Base-by-base conservation (phyloP, 2,329 filamentous ascomycete genomes). In the Paecilomyces variotii region DNA sequence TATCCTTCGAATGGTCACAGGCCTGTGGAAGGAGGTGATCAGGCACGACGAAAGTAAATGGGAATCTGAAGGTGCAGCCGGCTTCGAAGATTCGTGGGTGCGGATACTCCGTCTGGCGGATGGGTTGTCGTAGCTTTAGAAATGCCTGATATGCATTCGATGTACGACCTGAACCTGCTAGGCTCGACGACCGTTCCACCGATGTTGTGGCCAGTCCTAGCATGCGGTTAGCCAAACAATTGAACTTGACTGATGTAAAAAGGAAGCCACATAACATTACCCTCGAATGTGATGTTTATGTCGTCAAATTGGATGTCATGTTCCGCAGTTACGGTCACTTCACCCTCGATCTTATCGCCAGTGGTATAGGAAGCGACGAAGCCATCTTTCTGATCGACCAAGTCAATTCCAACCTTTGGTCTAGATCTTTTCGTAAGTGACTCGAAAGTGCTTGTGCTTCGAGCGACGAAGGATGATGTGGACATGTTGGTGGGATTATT, bases 11-110 rank as follows among this genome's bases (percentile, higher is more conserved):
- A 70, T 88, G 85, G 19, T 73, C 74, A 72, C 86, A 88, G 53
- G 82, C 72, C 61, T 80, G 79, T 4, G 84, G 84, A 0, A 88
- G 78, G 3, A 88, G 73, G 19, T 80, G 79, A 34, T 81, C 76
- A 0, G 86, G 86, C 1, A 88, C 77, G 57, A 84, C 83, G 65
- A 88, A 88, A 27, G 79, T 80, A 68, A 88, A 88, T 0, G 83
- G 82, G 59, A 87, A 84, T 7, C 71, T 77, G 69, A 87, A 87
- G 10, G 74, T 77, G 60, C 75, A 76, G 11, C 80, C 81, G n/a
- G 80, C 78, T 64, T 80, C 76, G 2, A 85, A 72, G 3, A 85
- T 73, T 27, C 80, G 76, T 39, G 83, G 79, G 34, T 77, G 75
- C 0, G 85, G 85, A 59, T 85, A 81, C n/a, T 73, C 70, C 14